Evolutionary conservation across 257 asterid species (phyloP).

Genomic region (Hygrophila difformis): DNA sequence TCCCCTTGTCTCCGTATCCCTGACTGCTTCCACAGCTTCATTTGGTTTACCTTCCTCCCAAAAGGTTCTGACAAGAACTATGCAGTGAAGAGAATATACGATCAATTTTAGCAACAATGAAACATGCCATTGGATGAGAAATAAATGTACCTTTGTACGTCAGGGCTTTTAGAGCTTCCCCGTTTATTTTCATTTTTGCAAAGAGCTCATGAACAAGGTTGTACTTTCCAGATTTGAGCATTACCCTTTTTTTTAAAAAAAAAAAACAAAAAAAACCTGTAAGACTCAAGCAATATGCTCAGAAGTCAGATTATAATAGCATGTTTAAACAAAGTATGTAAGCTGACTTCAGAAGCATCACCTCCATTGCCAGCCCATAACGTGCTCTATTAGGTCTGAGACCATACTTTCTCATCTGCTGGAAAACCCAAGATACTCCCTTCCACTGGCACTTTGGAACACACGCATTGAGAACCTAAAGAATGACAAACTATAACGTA

Average conservation of each 20-base stretch:
- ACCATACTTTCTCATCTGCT: conserved; percentile 71
- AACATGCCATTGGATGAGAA: conserved; percentile 8
- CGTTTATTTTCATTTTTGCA: conserved; percentile 75
- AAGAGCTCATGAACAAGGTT: conserved; percentile 63
- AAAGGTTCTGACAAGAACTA: conserved; percentile 84
- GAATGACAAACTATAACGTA: conserved; percentile 17
- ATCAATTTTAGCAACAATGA: conserved; percentile 14
- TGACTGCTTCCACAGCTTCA: conserved; percentile 76
- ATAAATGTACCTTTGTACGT: conserved; percentile 70
- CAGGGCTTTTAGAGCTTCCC: conserved; percentile 65
- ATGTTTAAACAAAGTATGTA: not conserved
- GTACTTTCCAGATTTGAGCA: conserved; percentile 78
- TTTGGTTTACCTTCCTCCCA: conserved; percentile 80
- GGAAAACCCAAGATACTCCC: conserved; percentile 95
- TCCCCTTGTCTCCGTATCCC: conserved; percentile 92
- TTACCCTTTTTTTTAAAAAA: too few species aligned
- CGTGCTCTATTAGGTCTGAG: conserved; percentile 86
- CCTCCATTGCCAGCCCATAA: conserved; percentile 99
- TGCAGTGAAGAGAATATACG: conserved; percentile 16
- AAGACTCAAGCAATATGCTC: conserved; percentile 14
- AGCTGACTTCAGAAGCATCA: conserved; percentile 17
- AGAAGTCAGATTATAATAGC: too few species aligned
- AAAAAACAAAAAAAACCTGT: conserved; percentile 28
- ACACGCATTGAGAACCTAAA: conserved; percentile 86
- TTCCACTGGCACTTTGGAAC: conserved; percentile 81